Evolutionary conservation across 176 grass and related monocot species (phyloP).

Genomic region (Thinopyrum elongatum): DNA sequence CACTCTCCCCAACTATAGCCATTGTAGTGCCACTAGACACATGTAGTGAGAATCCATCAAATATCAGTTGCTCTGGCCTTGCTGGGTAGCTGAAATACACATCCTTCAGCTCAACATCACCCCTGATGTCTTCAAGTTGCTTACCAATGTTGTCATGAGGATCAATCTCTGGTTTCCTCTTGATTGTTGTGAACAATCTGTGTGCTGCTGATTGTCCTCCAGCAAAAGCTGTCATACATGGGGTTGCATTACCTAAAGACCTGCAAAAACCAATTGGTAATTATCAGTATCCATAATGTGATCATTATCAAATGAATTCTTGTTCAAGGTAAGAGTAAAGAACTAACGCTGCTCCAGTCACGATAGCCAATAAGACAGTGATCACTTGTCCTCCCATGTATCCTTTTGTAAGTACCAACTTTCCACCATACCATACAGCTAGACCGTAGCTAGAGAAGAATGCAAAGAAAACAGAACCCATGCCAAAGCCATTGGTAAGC

Average conservation of each 20-base stretch:
- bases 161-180: conserved; percentile 33
- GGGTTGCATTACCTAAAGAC: conserved; percentile 24
- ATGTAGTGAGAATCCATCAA: conserved; percentile 27
- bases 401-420: conserved; percentile 14
- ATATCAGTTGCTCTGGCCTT: conserved; percentile 41
- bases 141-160: conserved; percentile 14
- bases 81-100: conserved; percentile 49
- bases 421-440: conserved; percentile 17
- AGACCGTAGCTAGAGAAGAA: conserved; percentile 18
- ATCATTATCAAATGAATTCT: too few species aligned
- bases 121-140: conserved; percentile 27
- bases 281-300: too few species aligned
- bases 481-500: conserved; percentile 12
- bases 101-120: conserved; percentile 45
- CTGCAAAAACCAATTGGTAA: too few species aligned
- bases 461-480: conserved; percentile 6
- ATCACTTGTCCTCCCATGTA: conserved; percentile 21
- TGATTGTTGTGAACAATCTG: conserved; percentile 45
- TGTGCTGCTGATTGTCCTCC: conserved; percentile 30
- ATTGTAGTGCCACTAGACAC: conserved; percentile 29
- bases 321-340: not conserved
- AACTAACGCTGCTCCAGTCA: conserved; percentile 5
- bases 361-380: conserved; percentile 7
- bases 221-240: conserved; percentile 21
- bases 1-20: conserved; percentile 44